Evolutionary conservation across 2,329 filamentous ascomycete genomes (phyloP), one percentile per base, ranked within the genome.

Genomic region (Aspergillus quadrilineatus): DNA sequence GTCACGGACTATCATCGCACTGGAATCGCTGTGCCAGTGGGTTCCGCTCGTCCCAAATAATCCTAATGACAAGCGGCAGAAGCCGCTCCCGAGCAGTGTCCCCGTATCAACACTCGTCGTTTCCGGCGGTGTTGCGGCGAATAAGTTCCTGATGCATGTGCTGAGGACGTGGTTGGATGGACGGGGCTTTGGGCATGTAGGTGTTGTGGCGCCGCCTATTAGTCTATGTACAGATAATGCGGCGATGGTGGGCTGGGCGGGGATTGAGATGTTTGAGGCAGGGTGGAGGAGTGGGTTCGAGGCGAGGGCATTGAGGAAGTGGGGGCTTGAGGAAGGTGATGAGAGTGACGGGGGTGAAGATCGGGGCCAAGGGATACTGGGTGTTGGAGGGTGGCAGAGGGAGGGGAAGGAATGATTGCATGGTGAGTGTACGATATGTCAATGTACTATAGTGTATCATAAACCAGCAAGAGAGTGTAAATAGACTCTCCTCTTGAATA

Each of bases 171-270:
- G 80, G 50, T 76, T 97, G 42, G 82, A 87, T 61, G 82, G 79
- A n/a, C 82, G 88, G 43, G 89, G 89, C 0, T 87, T 85, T 67
- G 68, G 69, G 0, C 65, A 84, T 61, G 71, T 95, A 29, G 65
- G 80, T 9, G 72, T 97, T 6, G 75, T 87, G 30, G 89, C 88
- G 54, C 93, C 94, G n/a, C 92, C 92, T 2, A 74, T 84, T 8
- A 79, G 80, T 42, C 80, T 93, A 52, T 97, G 94, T 69, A 97
- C 91, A 0, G 94, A 99, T 68, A 97, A 99, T 73, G 94, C 94
- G 10, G 90, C 92, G 47, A 99, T 99, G 94, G 92, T 97, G 70
- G 93, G 89, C 1, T 97, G 94, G 93, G 81, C 92, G 1, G 94
- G 89, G 0, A 82, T 92, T 63, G 92, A 97, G 75, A 97, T 99